These are phyloP conservation scores for Leccinum variicolor DNA, from an alignment of 768 basidiomycete species.

Conservation along the genomic window DNA sequence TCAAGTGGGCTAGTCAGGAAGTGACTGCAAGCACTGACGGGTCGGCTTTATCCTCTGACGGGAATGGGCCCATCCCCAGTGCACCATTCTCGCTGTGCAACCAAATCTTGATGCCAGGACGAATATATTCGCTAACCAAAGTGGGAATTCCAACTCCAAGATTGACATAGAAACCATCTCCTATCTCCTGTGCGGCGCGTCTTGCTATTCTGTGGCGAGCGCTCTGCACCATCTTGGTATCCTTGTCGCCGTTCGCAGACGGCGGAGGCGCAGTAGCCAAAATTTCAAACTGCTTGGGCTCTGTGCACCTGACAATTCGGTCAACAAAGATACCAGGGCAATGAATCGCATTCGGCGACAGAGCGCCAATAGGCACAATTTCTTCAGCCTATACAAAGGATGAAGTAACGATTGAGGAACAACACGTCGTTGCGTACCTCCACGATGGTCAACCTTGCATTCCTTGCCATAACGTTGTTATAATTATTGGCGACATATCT, in stretches of 20 bases:
- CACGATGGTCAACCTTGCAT: slow-evolving; percentile 84
- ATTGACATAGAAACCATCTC: slow-evolving; percentile 83
- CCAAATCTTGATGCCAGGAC: slow-evolving; percentile 71
- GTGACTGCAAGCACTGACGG: slow-evolving; percentile 49
- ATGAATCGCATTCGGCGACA: slow-evolving; percentile 81
- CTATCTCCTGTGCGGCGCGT: slow-evolving; percentile 84
- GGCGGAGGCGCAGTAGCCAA: slow-evolving; percentile 55
- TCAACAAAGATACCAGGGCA: slow-evolving; percentile 82
- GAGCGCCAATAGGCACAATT: slow-evolving; percentile 78
- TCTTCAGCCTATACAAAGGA: slow-evolving; percentile 73
- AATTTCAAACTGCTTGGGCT: slow-evolving; percentile 73
- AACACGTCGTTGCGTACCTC: slow-evolving; percentile 51
- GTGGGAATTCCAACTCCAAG: slow-evolving; percentile 91
- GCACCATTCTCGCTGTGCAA: slow-evolving; percentile 88
- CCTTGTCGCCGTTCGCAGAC: slow-evolving; percentile 35
- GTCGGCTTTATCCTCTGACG: slow-evolving; percentile 70
- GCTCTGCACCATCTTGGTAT: slow-evolving; percentile 50
- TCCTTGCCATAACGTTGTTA: slow-evolving; percentile 78
- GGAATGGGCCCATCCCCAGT: slow-evolving; percentile 83
- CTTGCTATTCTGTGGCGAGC: slow-evolving; percentile 73
- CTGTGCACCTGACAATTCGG: slow-evolving; percentile 73
- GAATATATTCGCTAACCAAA: slow-evolving; percentile 75
- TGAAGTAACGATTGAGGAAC: slow-evolving; percentile 1
- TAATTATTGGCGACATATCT: slow-evolving; percentile 83
- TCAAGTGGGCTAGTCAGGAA: slow-evolving; percentile 32